A percentile compares a stretch with the other conserved stretches of the same genome.
These are phyloP conservation scores for Spergularia marina DNA, from an alignment of 148 eudicot species.

Conservation along the genomic window DNA sequence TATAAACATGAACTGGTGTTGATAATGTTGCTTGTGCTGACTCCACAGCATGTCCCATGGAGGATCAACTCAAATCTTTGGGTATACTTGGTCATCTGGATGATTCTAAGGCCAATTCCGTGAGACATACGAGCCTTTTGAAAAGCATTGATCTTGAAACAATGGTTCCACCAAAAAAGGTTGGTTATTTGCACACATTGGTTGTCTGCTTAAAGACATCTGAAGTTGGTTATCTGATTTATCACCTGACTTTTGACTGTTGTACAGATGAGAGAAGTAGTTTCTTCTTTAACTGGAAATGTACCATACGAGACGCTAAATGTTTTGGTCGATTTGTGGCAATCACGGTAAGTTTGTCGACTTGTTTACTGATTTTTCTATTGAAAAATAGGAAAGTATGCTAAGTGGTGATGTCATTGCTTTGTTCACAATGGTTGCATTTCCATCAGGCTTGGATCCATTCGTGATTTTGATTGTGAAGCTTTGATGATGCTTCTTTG, in stretches of 20 bases:
- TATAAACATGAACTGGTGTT: slow-evolving; percentile 28
- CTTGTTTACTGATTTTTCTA: neutral
- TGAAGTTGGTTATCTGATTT: neutral
- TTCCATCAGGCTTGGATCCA: too few species aligned
- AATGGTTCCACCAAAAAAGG: slow-evolving; percentile 61
- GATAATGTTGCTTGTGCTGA: slow-evolving; percentile 31
- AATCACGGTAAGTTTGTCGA: slow-evolving; percentile 55
- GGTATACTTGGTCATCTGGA: slow-evolving; percentile 50
- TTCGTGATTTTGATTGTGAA: neutral
- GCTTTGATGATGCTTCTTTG: neutral
- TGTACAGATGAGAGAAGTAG: slow-evolving; percentile 60
- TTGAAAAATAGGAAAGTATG: too few species aligned
- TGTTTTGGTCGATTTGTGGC: slow-evolving; percentile 63
- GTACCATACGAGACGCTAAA: slow-evolving; percentile 56
- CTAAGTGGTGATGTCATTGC: too few species aligned
- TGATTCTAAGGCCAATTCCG: slow-evolving; percentile 31
- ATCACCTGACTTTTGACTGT: slow-evolving; percentile 6
- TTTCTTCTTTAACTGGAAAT: slow-evolving; percentile 55
- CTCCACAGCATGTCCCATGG: slow-evolving; percentile 50
- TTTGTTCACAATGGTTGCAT: too few species aligned
- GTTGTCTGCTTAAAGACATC: neutral
- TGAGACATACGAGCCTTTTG: slow-evolving; percentile 31
- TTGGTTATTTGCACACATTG: slow-evolving; percentile 13
- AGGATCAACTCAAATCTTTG: slow-evolving; percentile 61
- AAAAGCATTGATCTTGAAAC: slow-evolving; percentile 60